A percentile compares a stretch with the other conserved stretches of the same genome.
phyloP scores from a whole-genome alignment of 2,329 filamentous ascomycete species.

The Rosellinia necatrix region DNA sequence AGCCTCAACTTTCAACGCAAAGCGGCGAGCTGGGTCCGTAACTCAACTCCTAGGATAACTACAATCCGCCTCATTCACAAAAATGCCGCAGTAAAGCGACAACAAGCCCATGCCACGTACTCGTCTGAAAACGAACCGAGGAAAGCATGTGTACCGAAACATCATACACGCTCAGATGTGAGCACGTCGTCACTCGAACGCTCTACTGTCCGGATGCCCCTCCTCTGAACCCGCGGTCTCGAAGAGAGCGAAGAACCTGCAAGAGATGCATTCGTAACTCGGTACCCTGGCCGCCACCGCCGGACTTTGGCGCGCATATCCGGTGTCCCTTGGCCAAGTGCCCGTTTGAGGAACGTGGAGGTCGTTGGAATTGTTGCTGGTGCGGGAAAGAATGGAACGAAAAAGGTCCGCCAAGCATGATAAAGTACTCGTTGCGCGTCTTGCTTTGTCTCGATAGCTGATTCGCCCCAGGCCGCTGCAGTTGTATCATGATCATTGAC shows the following conservation, averaged over 20 bases:
- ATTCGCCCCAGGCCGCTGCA: conserved; percentile 48
- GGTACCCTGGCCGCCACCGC: conserved; percentile 54
- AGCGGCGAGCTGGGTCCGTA: not conserved
- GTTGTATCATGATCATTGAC: conserved; percentile 58
- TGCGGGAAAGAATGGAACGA: conserved; percentile 59
- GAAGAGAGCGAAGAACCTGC: conserved; percentile 46
- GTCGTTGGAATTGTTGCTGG: conserved; percentile 61
- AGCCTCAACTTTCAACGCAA: not conserved
- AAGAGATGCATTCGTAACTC: conserved; percentile 48
- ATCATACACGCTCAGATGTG: conserved; percentile 56
- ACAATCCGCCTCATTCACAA: not conserved
- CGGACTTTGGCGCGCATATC: conserved; percentile 46
- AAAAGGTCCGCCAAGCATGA: conserved; percentile 36
- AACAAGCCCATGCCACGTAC: not conserved
- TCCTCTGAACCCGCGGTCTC: conserved; percentile 32
- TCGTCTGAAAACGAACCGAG: not conserved
- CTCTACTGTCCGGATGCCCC: conserved; percentile 52
- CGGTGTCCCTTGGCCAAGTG: conserved; percentile 54
- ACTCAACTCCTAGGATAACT: not conserved
- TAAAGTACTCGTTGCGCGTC: not conserved
- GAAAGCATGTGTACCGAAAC: conserved; percentile 54
- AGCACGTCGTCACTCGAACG: conserved; percentile 53
- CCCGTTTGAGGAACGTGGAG: conserved; percentile 54
- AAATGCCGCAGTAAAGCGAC: not conserved
- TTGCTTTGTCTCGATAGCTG: conserved; percentile 13